These are phyloP conservation scores for Leccinum arenicola DNA, from an alignment of 768 basidiomycete genomes.

Conservation along the genomic window DNA sequence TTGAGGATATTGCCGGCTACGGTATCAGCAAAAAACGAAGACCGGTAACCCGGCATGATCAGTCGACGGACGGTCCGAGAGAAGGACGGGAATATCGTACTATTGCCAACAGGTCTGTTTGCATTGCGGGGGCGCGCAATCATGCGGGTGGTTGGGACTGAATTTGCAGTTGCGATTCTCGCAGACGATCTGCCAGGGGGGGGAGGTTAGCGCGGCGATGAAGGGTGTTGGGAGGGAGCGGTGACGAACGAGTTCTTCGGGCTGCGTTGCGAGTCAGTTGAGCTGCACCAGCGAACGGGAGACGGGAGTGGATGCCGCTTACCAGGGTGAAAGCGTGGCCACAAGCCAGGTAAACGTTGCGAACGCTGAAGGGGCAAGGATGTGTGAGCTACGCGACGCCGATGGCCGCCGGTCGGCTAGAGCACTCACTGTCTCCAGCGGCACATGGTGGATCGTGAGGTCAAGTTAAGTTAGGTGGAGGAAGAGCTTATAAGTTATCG, in stretches of 20 bases:
- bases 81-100: constrained; percentile 28
- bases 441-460: constrained; percentile 41
- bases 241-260: constrained; percentile 35
- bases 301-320: constrained; percentile 11
- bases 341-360: constrained; percentile 47
- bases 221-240: not conserved
- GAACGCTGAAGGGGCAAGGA: constrained; percentile 32
- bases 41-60: not conserved
- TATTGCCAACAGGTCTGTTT: constrained; percentile 47
- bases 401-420: not conserved
- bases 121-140: constrained; percentile 43
- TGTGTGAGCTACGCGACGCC: constrained; percentile 1
- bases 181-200: constrained; percentile 44
- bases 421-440: constrained; percentile 50
- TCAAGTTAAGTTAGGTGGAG: not conserved
- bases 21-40: constrained; percentile 1
- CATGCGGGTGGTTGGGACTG: constrained; percentile 48
- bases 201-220: constrained; percentile 7
- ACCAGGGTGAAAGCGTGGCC: constrained; percentile 46
- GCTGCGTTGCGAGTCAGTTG: constrained; percentile 25
- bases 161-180: constrained; percentile 48
- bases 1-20: constrained; percentile 43
- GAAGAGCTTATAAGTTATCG: not conserved
- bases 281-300: not conserved
- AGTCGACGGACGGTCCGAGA: not conserved